phyloP scores from a whole-genome alignment of 305 asterid genomes.

The Fraxinus latifolia region DNA sequence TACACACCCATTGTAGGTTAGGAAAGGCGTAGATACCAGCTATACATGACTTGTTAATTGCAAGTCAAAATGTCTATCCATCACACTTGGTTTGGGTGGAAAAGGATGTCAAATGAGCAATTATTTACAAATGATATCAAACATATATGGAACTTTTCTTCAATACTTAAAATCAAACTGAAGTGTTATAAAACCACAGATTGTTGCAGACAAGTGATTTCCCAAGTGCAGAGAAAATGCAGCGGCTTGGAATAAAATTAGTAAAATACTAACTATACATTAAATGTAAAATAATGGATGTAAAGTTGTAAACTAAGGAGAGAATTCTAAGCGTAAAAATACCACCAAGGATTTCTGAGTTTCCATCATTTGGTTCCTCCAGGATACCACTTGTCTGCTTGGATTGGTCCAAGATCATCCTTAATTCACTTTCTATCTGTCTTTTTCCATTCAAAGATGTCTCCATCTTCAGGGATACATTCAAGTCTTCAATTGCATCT shows the following conservation, averaged over 20 bases:
- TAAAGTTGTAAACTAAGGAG: not conserved
- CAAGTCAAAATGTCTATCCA: not conserved
- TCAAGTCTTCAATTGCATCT: conserved; percentile 67
- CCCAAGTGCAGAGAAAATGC: conserved; percentile 3
- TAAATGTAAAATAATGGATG: not conserved
- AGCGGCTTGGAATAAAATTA: conserved; percentile 1
- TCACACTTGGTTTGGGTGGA: not conserved
- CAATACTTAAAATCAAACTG: not conserved
- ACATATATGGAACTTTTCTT: not conserved
- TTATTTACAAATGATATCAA: conserved; percentile 5
- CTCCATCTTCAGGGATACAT: conserved; percentile 57
- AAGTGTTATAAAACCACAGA: not conserved
- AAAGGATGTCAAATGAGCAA: conserved; percentile 7
- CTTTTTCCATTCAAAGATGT: conserved; percentile 64
- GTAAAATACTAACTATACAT: not conserved
- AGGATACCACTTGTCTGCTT: conserved; percentile 28
- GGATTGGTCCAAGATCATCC: conserved; percentile 33
- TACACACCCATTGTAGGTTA: not conserved
- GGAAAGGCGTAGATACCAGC: not conserved
- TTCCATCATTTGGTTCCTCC: conserved; percentile 33
- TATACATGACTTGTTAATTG: not conserved
- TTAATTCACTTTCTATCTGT: conserved; percentile 66
- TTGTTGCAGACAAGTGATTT: not conserved
- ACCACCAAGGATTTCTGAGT: conserved; percentile 37
- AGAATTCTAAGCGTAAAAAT: conserved; percentile 21